These are phyloP conservation scores for Leccinum uliginosum DNA, from an alignment of 768 basidiomycete genomes.

Conservation along the genomic window DNA sequence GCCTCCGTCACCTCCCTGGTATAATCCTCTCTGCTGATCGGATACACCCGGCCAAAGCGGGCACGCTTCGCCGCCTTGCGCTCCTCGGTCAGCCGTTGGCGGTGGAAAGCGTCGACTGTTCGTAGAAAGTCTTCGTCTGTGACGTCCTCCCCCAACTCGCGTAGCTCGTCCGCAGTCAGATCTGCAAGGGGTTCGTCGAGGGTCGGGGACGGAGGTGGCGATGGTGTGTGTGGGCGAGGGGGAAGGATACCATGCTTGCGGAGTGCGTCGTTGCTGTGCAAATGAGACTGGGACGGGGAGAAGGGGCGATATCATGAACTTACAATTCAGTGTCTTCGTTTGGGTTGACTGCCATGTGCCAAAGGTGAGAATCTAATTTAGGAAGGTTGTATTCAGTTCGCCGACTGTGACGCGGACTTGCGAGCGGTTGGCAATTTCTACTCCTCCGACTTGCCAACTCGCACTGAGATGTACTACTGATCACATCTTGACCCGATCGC, in stretches of 20 bases:
- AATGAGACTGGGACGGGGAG: background rate
- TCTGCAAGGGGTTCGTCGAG: conserved; percentile 66
- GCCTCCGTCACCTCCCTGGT: conserved; percentile 94
- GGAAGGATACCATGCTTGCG: conserved; percentile 91
- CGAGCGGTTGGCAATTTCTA: conserved; percentile 7
- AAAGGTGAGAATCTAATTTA: conserved; percentile 16
- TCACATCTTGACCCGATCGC: conserved; percentile 8
- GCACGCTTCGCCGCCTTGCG: conserved; percentile 52
- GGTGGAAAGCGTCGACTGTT: conserved; percentile 60
- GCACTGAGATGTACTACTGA: conserved; percentile 24
- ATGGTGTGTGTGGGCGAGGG: conserved; percentile 69
- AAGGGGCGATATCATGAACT: conserved; percentile 27
- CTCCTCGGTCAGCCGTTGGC: conserved; percentile 63
- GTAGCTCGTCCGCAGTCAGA: conserved; percentile 58
- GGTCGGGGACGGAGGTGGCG: conserved; percentile 73
- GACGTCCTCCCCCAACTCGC: conserved; percentile 67
- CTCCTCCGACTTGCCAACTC: background rate
- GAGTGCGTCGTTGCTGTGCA: conserved; percentile 83
- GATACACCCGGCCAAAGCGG: conserved; percentile 80
- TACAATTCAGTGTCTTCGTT: conserved; percentile 98
- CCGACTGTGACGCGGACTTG: conserved; percentile 26
- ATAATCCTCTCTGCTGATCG: conserved; percentile 91
- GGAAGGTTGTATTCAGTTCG: conserved; percentile 29
- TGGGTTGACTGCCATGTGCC: conserved; percentile 62
- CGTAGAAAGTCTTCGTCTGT: conserved; percentile 74